Base-by-base conservation (phyloP, 2,329 filamentous ascomycete species). In the Myriangium duriaei region DNA sequence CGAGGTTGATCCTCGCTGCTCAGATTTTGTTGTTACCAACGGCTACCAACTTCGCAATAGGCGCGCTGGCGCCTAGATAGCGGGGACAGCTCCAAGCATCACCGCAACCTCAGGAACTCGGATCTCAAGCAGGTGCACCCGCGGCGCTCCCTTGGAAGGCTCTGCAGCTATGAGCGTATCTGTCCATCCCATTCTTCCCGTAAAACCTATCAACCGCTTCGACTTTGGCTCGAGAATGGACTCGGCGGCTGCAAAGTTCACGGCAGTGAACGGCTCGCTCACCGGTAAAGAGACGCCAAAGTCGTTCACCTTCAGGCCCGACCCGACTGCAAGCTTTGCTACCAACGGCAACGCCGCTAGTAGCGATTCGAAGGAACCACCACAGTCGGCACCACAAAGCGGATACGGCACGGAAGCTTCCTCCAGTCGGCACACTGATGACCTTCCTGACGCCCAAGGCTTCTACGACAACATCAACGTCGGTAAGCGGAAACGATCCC, bases 241-340 rank as follows among this genome's bases (percentile, higher is more conserved):
- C 15, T 30, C 18, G 16, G 21, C 30, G 4, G 15, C 36, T 4
- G 13, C 29, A 11, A 32, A 33, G 17, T 39, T 39, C 30, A 39
- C 28, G 9, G 36, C 36, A 9, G 36, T 39, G 16, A 39, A 39
- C 15, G 36, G 36, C n/a, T 16, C 30, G 5, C 11, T 16, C 18
- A 19, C 28, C 9, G 28, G 30, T 14, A 18, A 32, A n/a, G 28
- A 29, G 4, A 10, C 13, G 11, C 36, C 30, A n/a, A 29, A 39
- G 9, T 39, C 36, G 11, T 39, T 39, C 13, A 39, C 36, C 7
- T 39, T 39, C 36, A 15, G 36, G 7, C 36, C 36, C 10, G 36
- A 39, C 30, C 32, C 36, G n/a, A 21, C 36, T 7, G 36, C 36
- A 3, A 26, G n/a, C 21, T 26, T 26, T 26, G 21, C 21, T 26